These are phyloP conservation scores for Apiospora marii DNA, from an alignment of 2,329 filamentous ascomycete species.

Conservation along the genomic window DNA sequence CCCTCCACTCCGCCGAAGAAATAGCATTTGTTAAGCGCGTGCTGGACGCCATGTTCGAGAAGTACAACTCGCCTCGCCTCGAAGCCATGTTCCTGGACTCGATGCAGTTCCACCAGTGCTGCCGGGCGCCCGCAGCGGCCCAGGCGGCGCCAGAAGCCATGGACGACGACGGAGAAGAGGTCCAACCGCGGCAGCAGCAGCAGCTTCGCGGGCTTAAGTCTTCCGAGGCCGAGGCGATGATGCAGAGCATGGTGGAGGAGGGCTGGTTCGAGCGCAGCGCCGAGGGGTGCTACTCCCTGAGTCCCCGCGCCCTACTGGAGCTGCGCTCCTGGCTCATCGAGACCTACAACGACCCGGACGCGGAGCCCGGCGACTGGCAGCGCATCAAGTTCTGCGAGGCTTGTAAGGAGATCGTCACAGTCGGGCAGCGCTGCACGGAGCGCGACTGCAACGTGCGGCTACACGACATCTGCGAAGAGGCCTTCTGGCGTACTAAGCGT, in stretches of 20 bases:
- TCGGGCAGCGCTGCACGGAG: conserved; percentile 79
- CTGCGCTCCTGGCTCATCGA: conserved; percentile 84
- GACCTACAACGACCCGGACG: conserved; percentile 82
- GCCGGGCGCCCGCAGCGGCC: conserved; percentile 52
- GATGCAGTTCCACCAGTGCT: conserved; percentile 79
- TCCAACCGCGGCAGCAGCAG: conserved; percentile 44
- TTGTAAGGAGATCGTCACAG: conserved; percentile 88
- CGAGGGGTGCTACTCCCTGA: conserved; percentile 77
- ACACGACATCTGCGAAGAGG: conserved; percentile 78
- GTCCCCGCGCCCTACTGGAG: conserved; percentile 83
- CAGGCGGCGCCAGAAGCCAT: conserved; percentile 34
- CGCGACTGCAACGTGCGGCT: conserved; percentile 73
- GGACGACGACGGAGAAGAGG: conserved; percentile 35
- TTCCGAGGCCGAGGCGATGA: conserved; percentile 76
- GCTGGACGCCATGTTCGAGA: conserved; percentile 91
- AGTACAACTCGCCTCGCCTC: conserved; percentile 78
- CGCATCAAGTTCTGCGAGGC: conserved; percentile 87
- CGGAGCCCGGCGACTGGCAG: conserved; percentile 67
- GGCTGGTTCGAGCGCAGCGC: conserved; percentile 84
- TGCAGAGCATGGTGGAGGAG: conserved; percentile 75
- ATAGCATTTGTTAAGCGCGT: conserved; percentile 88
- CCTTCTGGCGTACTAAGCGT: conserved; percentile 73
- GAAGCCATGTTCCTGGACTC: conserved; percentile 85
- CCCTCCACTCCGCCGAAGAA: conserved; percentile 80
- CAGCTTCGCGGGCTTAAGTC: conserved; percentile 70